Conservation (phyloP, 2,329 filamentous ascomycete genomes). For the Emmonsiellopsis sp. region DNA sequence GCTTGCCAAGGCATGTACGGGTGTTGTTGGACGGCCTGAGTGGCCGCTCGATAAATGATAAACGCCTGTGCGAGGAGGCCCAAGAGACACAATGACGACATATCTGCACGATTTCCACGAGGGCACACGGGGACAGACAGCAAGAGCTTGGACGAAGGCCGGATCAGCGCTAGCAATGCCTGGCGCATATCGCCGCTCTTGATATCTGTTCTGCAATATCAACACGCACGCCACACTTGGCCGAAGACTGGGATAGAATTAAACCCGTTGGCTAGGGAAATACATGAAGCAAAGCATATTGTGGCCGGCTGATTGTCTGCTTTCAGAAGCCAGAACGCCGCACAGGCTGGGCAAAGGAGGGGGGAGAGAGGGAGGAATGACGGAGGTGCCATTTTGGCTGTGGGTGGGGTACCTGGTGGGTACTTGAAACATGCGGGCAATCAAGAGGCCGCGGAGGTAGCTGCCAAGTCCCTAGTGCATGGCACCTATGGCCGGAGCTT, state of each 20-base stretch:
- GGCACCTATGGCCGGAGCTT: background rate
- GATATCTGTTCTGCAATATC: no score
- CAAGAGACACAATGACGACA: background rate
- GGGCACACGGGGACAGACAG: background rate
- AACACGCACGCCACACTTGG: no score
- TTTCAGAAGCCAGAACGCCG: no score
- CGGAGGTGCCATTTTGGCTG: background rate
- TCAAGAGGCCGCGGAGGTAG: background rate
- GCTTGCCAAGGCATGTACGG: no score
- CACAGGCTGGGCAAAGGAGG: no score
- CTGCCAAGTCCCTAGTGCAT: background rate
- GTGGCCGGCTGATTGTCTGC: no score
- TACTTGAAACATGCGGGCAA: background rate
- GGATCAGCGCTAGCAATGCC: background rate
- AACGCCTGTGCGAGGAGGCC: background rate
- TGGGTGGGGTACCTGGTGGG: background rate
- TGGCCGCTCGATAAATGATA: background rate
- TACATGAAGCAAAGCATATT: no score
- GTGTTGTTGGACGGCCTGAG: background rate
- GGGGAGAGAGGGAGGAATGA: background rate
- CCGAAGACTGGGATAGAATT: no score
- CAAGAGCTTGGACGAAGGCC: background rate
- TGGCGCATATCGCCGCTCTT: no score
- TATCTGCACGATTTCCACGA: background rate
- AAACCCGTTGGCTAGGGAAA: no score